Conservation (phyloP, 768 basidiomycete species). For the Candolleomyces efflorescens region DNA sequence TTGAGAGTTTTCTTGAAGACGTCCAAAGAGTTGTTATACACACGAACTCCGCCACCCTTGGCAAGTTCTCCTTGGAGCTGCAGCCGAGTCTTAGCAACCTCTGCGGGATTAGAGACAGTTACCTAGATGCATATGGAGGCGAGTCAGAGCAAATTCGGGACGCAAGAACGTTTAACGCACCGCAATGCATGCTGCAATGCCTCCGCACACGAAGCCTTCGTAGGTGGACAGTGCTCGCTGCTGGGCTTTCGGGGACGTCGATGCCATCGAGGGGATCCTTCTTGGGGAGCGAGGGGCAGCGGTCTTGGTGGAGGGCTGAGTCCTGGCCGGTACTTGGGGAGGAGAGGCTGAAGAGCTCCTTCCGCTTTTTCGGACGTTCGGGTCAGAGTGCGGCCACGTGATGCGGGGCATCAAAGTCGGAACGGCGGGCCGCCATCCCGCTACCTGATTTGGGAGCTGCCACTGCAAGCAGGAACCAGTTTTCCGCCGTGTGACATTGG, state of each 20-base stretch:
- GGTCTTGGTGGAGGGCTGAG: no score
- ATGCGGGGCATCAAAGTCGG: neutral
- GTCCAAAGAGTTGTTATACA: constrained; percentile 88
- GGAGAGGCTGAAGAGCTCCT: no score
- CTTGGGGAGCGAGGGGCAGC: no score
- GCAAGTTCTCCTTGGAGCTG: constrained; percentile 96
- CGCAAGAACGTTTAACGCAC: constrained; percentile 38
- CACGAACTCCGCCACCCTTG: constrained; percentile 62
- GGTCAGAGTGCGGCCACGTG: neutral
- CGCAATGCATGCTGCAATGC: constrained; percentile 86
- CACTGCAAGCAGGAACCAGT: no score
- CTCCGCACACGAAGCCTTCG: constrained; percentile 88
- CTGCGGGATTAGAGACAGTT: constrained; percentile 74
- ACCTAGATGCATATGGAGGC: constrained; percentile 42
- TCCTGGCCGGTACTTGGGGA: no score
- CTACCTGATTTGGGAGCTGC: no score
- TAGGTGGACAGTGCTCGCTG: constrained; percentile 49
- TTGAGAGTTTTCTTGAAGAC: constrained; percentile 83
- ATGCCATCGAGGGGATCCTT: no score
- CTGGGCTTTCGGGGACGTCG: constrained; percentile 11
- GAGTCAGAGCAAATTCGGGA: constrained; percentile 2
- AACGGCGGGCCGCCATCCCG: no score
- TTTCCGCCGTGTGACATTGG: no score
- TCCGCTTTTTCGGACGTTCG: neutral
- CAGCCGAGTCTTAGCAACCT: constrained; percentile 90